A percentile compares a stretch with the other conserved stretches of the same genome.
Evolutionary conservation across 371 early-diverging fungal genomes (phyloP).

Genomic region (Massospora cicadina): DNA sequence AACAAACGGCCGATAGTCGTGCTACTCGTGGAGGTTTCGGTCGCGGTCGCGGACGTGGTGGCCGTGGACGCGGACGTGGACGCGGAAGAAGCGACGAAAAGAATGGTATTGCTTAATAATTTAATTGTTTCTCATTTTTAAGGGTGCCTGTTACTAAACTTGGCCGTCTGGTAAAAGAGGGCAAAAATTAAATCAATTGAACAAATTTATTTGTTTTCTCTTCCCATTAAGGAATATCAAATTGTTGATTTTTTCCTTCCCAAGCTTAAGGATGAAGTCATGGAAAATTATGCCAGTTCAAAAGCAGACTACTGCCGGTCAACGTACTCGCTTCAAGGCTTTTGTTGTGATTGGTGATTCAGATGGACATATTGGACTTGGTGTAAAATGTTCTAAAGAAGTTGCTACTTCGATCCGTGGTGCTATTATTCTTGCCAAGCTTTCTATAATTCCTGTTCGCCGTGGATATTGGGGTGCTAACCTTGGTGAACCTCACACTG

Average conservation of each 20-base stretch:
- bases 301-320: slow-evolving; percentile 99
- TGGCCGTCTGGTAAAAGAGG: slow-evolving; percentile 90
- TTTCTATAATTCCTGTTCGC: slow-evolving; percentile 94
- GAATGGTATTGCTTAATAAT: slow-evolving; percentile 33
- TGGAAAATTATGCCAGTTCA: slow-evolving; percentile 99
- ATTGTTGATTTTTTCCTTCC: slow-evolving; percentile 95
- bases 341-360: slow-evolving; percentile 98
- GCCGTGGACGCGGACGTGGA: slow-evolving; percentile 59
- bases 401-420: slow-evolving; percentile 97
- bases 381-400: slow-evolving; percentile 99
- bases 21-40: slow-evolving; percentile 10
- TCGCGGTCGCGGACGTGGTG: slow-evolving; percentile 47
- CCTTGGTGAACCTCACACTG: slow-evolving; percentile 97
- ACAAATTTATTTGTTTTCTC: slow-evolving; percentile 94
- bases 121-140: slow-evolving; percentile 5
- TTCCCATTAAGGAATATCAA: slow-evolving; percentile 99
- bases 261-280: slow-evolving; percentile 96
- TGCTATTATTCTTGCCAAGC: slow-evolving; percentile 97
- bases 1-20: slow-evolving; percentile 17
- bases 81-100: slow-evolving; percentile 77
- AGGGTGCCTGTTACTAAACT: slow-evolving; percentile 93
- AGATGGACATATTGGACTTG: slow-evolving; percentile 97
- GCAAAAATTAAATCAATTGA: slow-evolving; percentile 69
- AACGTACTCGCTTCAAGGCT: slow-evolving; percentile 99
- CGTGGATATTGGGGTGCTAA: slow-evolving; percentile 98